These are phyloP conservation scores for Arthrinium phaeospermum DNA, from an alignment of 2,329 filamentous ascomycete species.

Conservation along the genomic window DNA sequence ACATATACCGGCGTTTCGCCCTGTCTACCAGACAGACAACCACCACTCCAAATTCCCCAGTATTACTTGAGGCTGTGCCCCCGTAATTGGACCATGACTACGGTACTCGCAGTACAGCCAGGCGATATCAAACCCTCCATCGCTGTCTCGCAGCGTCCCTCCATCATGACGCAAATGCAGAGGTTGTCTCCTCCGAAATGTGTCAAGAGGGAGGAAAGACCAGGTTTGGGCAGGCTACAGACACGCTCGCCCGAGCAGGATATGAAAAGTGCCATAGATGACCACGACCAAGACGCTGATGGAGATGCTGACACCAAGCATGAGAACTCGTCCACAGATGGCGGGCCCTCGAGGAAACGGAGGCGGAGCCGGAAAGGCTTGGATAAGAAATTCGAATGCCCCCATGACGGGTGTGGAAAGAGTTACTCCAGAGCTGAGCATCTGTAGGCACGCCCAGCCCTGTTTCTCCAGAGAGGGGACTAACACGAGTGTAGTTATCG, in stretches of 20 bases:
- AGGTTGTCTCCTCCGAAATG: conserved; percentile 49
- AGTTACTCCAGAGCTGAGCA: conserved; percentile 97
- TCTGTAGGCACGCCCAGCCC: conserved; percentile 63
- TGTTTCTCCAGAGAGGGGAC: conserved; percentile 15
- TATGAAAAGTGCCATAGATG: background rate
- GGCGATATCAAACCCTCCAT: conserved; percentile 46
- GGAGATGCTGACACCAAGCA: conserved; percentile 47
- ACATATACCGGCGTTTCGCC: background rate
- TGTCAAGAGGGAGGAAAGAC: conserved; percentile 26
- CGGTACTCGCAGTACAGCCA: conserved; percentile 46
- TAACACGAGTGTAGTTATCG: conserved; percentile 64
- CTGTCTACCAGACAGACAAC: background rate
- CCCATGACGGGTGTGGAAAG: conserved; percentile 87
- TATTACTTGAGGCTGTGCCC: conserved; percentile 27
- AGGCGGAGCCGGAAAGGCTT: conserved; percentile 77
- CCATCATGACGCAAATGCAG: conserved; percentile 50
- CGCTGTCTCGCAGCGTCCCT: conserved; percentile 45
- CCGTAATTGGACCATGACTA: conserved; percentile 47
- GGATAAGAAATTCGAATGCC: conserved; percentile 85
- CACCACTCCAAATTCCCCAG: background rate
- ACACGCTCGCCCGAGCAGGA: conserved; percentile 3
- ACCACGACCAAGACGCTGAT: conserved; percentile 33
- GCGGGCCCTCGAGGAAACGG: conserved; percentile 62
- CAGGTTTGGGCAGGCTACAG: background rate
- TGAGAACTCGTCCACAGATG: conserved; percentile 56